These are phyloP conservation scores for Byssothecium circinans DNA, from an alignment of 2,329 filamentous ascomycete genomes.

Conservation along the genomic window DNA sequence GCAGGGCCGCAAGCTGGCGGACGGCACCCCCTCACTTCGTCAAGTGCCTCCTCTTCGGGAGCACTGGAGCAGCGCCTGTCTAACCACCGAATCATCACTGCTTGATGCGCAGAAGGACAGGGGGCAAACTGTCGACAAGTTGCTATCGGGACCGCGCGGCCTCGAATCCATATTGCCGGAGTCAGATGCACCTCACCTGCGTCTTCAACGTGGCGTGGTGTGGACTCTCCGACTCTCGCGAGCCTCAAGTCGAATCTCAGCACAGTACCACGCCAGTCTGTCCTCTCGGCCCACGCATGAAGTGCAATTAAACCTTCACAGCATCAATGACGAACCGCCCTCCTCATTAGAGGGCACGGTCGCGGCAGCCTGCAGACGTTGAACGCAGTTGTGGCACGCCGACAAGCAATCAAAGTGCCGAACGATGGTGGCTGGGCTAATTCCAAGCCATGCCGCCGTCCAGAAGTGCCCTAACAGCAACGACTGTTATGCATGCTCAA, in stretches of 20 bases:
- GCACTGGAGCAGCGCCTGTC: not conserved
- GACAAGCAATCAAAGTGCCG: not conserved
- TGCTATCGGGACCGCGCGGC: conserved; percentile 2
- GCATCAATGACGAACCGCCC: conserved; percentile 4
- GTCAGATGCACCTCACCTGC: conserved; percentile 17
- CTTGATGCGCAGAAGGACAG: conserved; percentile 7
- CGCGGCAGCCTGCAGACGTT: conserved; percentile 8
- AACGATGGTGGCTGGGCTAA: conserved; percentile 16
- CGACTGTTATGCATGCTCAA: too few species aligned
- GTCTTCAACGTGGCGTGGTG: conserved; percentile 23
- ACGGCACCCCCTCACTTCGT: not conserved
- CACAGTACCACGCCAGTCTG: too few species aligned
- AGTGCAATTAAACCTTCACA: conserved; percentile 17
- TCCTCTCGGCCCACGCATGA: conserved; percentile 10
- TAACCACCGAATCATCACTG: not conserved
- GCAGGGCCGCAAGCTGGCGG: not conserved
- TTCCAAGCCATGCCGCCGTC: too few species aligned
- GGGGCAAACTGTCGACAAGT: conserved; percentile 9
- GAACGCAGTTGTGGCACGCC: not conserved
- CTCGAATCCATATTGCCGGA: conserved; percentile 22
- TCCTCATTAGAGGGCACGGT: not conserved
- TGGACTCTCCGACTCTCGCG: conserved; percentile 10
- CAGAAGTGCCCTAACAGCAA: too few species aligned
- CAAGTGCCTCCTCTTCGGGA: too few species aligned
- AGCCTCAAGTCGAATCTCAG: conserved; percentile 7